These are phyloP conservation scores for Nidula microcarpa DNA, from an alignment of 768 basidiomycete genomes.

Conservation along the genomic window DNA sequence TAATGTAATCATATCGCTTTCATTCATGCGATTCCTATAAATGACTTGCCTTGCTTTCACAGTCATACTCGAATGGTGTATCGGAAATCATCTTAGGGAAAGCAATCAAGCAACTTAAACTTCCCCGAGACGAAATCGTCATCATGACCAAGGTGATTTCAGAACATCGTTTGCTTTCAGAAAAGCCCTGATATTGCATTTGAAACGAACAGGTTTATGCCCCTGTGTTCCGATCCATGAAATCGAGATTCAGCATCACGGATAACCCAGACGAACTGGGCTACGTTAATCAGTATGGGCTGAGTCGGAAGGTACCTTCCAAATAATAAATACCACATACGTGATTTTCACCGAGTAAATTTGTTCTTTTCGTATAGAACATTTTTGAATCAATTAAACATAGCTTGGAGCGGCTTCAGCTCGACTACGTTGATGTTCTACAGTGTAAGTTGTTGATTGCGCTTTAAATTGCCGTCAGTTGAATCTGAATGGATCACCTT, in stretches of 20 bases:
- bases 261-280: constrained; percentile 31
- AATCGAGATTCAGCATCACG: too few relatives aligned
- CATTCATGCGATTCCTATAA: not conserved
- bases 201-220: too few relatives aligned
- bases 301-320: constrained; percentile 25
- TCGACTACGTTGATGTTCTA: constrained; percentile 74
- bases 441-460: constrained; percentile 44
- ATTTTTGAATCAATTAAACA: constrained; percentile 68
- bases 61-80: constrained; percentile 64
- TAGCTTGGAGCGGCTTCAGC: constrained; percentile 61
- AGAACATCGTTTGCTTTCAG: too few relatives aligned
- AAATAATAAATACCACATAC: not conserved
- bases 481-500: not conserved
- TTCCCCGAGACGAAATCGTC: constrained; percentile 74
- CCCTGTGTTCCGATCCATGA: too few relatives aligned
- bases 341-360: not conserved
- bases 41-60: not conserved
- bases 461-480: constrained; percentile 5
- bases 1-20: constrained; percentile 22
- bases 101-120: constrained; percentile 59
- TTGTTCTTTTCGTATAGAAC: constrained; percentile 35
- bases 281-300: constrained; percentile 52
- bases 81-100: constrained; percentile 69
- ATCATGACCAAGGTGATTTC: constrained; percentile 65
- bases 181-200: too few relatives aligned